phyloP scores from a whole-genome alignment of 2,329 filamentous ascomycete species.

The Pyrenophora tritici-repentis region DNA sequence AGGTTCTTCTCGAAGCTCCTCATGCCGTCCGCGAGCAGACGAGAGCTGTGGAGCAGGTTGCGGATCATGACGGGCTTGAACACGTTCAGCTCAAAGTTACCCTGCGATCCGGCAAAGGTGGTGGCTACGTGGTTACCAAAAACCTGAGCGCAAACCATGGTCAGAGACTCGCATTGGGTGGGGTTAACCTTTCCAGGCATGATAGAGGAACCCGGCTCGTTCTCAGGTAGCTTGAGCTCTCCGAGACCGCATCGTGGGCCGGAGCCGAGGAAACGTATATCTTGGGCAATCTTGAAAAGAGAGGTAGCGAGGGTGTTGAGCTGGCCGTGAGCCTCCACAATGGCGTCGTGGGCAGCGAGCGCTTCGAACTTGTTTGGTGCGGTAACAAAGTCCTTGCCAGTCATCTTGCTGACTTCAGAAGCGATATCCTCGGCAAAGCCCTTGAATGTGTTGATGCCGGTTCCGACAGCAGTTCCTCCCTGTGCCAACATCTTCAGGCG shows the following conservation, averaged over 20 bases:
- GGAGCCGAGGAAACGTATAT: constrained; percentile 94
- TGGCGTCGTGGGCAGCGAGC: constrained; percentile 91
- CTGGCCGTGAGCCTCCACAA: constrained; percentile 90
- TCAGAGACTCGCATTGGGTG: constrained; percentile 95
- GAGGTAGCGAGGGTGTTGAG: constrained; percentile 91
- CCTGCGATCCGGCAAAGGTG: constrained; percentile 94
- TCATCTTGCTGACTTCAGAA: constrained; percentile 87
- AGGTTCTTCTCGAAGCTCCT: constrained; percentile 93
- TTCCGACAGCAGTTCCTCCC: constrained; percentile 95
- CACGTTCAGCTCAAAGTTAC: constrained; percentile 98
- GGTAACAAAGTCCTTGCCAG: constrained; percentile 89
- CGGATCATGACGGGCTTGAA: constrained; percentile 97
- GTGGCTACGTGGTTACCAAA: constrained; percentile 96
- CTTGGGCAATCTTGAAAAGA: constrained; percentile 97
- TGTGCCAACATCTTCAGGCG: constrained; percentile 87
- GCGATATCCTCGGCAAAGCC: constrained; percentile 95
- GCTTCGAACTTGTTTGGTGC: constrained; percentile 99
- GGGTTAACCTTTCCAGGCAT: constrained; percentile 99
- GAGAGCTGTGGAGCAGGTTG: constrained; percentile 90
- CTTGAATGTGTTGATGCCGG: constrained; percentile 95
- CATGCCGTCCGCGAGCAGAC: constrained; percentile 91
- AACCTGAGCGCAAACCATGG: constrained; percentile 96
- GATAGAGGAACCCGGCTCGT: constrained; percentile 96
- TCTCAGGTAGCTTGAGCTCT: constrained; percentile 91
- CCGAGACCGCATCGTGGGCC: constrained; percentile 94